A percentile compares a stretch with the other conserved stretches of the same genome.
Conservation (phyloP, 441 rosid species). For the Populus hybrid region DNA sequence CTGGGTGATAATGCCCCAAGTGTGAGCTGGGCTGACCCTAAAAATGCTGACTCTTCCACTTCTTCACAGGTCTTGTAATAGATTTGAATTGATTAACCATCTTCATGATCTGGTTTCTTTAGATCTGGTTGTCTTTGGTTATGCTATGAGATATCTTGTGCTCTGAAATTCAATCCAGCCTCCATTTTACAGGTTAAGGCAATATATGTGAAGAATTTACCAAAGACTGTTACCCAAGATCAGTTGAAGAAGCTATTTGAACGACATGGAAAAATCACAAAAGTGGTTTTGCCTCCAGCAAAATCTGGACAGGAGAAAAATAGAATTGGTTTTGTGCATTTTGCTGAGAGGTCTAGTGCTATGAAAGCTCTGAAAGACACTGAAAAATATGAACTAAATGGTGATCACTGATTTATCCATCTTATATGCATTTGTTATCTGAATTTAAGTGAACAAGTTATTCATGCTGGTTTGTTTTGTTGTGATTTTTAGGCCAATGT, state of each 20-base stretch:
- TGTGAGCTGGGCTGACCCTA: slow-evolving; percentile 98
- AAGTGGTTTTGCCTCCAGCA: slow-evolving; percentile 89
- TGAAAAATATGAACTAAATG: slow-evolving; percentile 90
- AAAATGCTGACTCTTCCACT: slow-evolving; percentile 81
- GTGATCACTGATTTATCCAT: slow-evolving; percentile 28
- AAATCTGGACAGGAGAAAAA: slow-evolving; percentile 85
- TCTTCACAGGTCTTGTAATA: slow-evolving; percentile 62
- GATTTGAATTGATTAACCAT: not conserved
- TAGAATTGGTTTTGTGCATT: slow-evolving; percentile 93
- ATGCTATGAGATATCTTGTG: slow-evolving; percentile 12
- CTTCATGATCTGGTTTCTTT: not conserved
- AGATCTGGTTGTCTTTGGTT: not conserved
- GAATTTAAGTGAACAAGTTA: not conserved
- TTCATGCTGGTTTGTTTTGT: slow-evolving; percentile 10
- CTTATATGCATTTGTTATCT: not conserved
- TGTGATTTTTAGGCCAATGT: slow-evolving; percentile 50
- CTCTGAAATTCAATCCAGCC: slow-evolving; percentile 12
- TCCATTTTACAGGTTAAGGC: slow-evolving; percentile 68
- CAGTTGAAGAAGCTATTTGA: slow-evolving; percentile 69
- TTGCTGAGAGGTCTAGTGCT: slow-evolving; percentile 82
- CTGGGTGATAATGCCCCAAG: slow-evolving; percentile 93
- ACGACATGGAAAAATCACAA: slow-evolving; percentile 78
- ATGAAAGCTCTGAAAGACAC: slow-evolving; percentile 92
- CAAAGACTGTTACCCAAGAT: slow-evolving; percentile 79
- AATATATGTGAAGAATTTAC: slow-evolving; percentile 85